Base-by-base conservation (phyloP, 306 rosid species). In the Hippophae gyantsensis region DNA sequence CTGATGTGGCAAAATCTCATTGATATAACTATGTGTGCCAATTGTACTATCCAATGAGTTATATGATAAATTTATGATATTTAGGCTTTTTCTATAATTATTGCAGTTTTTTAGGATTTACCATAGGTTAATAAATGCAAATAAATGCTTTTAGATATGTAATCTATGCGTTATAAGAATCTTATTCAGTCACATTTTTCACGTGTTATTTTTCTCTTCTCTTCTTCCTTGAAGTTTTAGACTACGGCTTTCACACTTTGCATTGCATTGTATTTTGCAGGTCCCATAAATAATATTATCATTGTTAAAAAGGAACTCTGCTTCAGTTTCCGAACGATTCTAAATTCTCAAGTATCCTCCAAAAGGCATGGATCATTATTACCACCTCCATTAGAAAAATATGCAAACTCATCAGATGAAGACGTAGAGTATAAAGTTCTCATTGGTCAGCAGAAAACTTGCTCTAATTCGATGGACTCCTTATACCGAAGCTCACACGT, bases 331-430 rank as follows among this genome's bases (percentile, higher is more conserved):
- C 53, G 18, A 49, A 25, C n/a, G 27, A 74, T 66, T 43, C 60
- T 73, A 25, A 69, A 55, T 73, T 64, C 38, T 32, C 38, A 32
- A 32, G 38, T 3, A 32, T 32, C 68, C 57, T 68, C 85, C 59
- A 84, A 80, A 72, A 82, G 65, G 79, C 81, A 74, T 1, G 85
- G 75, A 13, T 74, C 74, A 26, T 64, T 67, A 38, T 48, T 82
- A 27, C 81, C 87, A 50, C 86, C 90, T 65, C 70, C 79, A 9
- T 67, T 86, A 54, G 89, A 82, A 64, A 86, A 86, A 73, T 74
- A 75, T 62, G 44, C 61, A 60, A 77, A 82, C 72, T 56, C 81
- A 55, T 57, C 57, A 4, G 76, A 69, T 40, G 87, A 74, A 57
- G 80, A 63, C 25, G 49, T 60, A 3, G 74, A 73, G 42, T 43